phyloP scores from a whole-genome alignment of 352 stramenopile genomes.

The Stephanocyclus meneghinianus region DNA sequence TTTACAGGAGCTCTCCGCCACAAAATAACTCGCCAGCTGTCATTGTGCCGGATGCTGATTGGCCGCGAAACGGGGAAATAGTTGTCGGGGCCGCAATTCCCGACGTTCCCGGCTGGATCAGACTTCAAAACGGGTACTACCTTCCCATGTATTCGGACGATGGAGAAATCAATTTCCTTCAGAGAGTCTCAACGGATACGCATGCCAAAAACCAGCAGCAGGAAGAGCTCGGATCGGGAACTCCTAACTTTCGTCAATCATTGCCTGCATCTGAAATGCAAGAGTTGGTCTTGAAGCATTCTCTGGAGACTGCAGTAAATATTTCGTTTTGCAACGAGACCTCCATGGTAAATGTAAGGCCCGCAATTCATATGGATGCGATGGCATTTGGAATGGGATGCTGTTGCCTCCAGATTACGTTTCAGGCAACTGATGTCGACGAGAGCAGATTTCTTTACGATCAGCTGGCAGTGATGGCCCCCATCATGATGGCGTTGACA shows the following conservation, averaged over 20 bases:
- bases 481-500: conserved; percentile 97
- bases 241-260: conserved; percentile 71
- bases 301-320: conserved; percentile 39
- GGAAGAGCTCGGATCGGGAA: conserved; percentile 83
- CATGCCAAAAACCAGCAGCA: conserved; percentile 72
- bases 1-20: conserved; percentile 64
- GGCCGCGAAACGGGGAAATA: conserved; percentile 82
- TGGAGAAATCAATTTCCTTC: conserved; percentile 73
- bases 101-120: conserved; percentile 75
- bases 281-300: conserved; percentile 21
- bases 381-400: conserved; percentile 99
- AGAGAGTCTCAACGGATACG: conserved; percentile 70
- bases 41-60: conserved; percentile 83
- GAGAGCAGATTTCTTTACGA: conserved; percentile 99
- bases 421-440: conserved; percentile 96
- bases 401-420: conserved; percentile 99
- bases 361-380: conserved; percentile 97
- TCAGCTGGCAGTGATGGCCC: conserved; percentile 96
- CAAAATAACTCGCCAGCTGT: conserved; percentile 51
- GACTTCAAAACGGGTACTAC: conserved; percentile 84
- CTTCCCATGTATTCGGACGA: conserved; percentile 83
- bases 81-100: conserved; percentile 79
- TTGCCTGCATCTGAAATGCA: conserved; percentile 26
- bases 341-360: conserved; percentile 54
- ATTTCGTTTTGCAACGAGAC: conserved; percentile 19